A percentile compares a stretch with the other conserved stretches of the same genome.
Evolutionary conservation across 192 early-diverging fungal species (phyloP).

Genomic region (Coemansia sp.): DNA sequence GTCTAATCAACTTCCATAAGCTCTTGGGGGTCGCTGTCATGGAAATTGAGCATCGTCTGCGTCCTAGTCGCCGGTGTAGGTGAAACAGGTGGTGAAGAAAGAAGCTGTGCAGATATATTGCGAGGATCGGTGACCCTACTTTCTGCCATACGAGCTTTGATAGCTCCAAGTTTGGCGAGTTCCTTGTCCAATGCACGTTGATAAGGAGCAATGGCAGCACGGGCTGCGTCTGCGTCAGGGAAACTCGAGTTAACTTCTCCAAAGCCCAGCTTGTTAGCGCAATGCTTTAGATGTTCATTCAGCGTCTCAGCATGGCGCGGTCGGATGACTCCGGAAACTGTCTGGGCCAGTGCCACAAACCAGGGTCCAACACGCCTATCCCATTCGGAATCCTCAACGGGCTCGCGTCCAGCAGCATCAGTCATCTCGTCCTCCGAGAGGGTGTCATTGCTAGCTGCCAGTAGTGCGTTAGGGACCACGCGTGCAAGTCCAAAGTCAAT

Average conservation of each 20-base stretch:
- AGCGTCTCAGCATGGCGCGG: constrained; percentile 48
- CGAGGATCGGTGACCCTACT: constrained; percentile 1
- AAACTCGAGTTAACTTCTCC: neutral
- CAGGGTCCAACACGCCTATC: constrained; percentile 28
- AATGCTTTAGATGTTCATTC: constrained; percentile 6
- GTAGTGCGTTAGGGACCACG: neutral
- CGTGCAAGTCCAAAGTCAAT: constrained; percentile 23
- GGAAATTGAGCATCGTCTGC: too few relatives aligned
- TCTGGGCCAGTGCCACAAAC: constrained; percentile 49
- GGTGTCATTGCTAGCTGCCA: neutral
- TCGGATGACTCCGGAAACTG: constrained; percentile 37
- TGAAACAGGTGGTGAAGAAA: constrained; percentile 8
- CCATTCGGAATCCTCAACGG: constrained; percentile 16
- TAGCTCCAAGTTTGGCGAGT: constrained; percentile 39
- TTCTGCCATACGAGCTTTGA: constrained; percentile 45
- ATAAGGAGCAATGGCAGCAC: constrained; percentile 33
- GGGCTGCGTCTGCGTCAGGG: constrained; percentile 6
- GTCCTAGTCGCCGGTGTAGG: too few relatives aligned
- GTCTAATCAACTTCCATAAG: too few relatives aligned
- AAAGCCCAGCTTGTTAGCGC: neutral
- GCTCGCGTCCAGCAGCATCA: constrained; percentile 5
- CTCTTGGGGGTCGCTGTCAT: too few relatives aligned
- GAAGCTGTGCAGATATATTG: constrained; percentile 1
- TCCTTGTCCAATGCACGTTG: constrained; percentile 42
- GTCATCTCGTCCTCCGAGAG: constrained; percentile 2